Evolutionary conservation across 805 yeast species (phyloP).

Genomic region (Blastobotrys peoriensis): DNA sequence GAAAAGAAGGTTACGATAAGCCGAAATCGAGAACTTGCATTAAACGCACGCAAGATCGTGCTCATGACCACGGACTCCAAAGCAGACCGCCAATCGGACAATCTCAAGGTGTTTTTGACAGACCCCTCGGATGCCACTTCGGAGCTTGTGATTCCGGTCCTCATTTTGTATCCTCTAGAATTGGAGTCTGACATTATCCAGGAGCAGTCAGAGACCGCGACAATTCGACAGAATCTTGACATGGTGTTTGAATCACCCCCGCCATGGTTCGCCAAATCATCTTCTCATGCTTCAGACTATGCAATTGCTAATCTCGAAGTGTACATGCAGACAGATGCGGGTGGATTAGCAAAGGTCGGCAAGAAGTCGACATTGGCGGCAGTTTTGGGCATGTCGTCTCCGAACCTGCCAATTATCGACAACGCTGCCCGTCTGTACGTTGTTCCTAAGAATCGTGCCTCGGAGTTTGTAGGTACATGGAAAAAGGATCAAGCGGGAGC

Average conservation of each 20-base stretch:
- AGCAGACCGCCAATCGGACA: constrained; percentile 36
- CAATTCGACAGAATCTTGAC: constrained; percentile 58
- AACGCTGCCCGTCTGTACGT: constrained; percentile 63
- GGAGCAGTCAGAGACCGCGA: constrained; percentile 63
- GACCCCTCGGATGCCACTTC: constrained; percentile 43
- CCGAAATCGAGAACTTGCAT: constrained; percentile 50
- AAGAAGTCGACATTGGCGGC: constrained; percentile 62
- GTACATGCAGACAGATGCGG: constrained; percentile 73
- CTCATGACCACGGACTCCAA: constrained; percentile 35
- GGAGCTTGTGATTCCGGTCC: constrained; percentile 74
- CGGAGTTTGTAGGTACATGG: constrained; percentile 50
- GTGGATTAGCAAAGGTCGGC: constrained; percentile 83
- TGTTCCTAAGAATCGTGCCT: constrained; percentile 66
- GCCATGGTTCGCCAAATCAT: constrained; percentile 54
- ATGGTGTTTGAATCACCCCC: constrained; percentile 60
- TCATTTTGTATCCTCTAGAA: constrained; percentile 73
- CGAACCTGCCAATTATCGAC: constrained; percentile 74
- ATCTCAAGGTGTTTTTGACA: constrained; percentile 20
- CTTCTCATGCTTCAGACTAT: constrained; percentile 53
- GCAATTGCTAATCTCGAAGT: constrained; percentile 55
- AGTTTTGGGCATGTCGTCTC: constrained; percentile 54
- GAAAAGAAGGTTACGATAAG: constrained; percentile 32
- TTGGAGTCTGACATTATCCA: constrained; percentile 81
- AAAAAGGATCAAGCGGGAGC: constrained; percentile 23
- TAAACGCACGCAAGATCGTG: constrained; percentile 52